Evolutionary conservation across 2,329 filamentous ascomycete genomes (phyloP).

Genomic region (Allantophomopsis cytisporea): DNA sequence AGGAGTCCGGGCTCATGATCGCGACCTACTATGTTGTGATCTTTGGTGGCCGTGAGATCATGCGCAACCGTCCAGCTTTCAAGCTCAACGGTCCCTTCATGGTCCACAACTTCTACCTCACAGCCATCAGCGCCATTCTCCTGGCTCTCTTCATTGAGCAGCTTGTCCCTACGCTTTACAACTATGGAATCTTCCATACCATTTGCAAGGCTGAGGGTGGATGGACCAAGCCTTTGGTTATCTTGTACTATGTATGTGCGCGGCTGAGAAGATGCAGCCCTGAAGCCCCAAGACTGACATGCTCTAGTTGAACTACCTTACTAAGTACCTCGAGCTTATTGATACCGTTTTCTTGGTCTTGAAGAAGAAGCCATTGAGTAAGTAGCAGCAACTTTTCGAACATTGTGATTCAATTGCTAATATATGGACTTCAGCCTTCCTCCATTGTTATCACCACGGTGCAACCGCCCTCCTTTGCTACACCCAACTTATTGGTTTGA

Average conservation of each 20-base stretch:
- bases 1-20: constrained; percentile 68
- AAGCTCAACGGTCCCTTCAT: constrained; percentile 85
- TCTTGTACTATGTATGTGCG: constrained; percentile 83
- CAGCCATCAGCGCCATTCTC: constrained; percentile 67
- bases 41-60: constrained; percentile 81
- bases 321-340: constrained; percentile 91
- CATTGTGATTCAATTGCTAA: no score
- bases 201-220: constrained; percentile 76
- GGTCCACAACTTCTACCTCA: constrained; percentile 93
- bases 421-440: constrained; percentile 49
- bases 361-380: constrained; percentile 97
- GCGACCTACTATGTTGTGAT: constrained; percentile 86
- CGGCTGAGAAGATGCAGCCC: not conserved
- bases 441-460: constrained; percentile 98
- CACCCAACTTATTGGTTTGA: constrained; percentile 87
- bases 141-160: constrained; percentile 84
- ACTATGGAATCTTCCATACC: constrained; percentile 73
- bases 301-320: constrained; percentile 83
- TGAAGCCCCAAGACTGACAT: constrained; percentile 21
- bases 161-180: constrained; percentile 68
- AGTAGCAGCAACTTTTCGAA: constrained; percentile 11
- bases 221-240: constrained; percentile 86
- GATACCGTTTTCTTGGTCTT: constrained; percentile 95
- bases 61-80: constrained; percentile 76
- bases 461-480: constrained; percentile 96